Conservation (phyloP, 2,329 filamentous ascomycete genomes). For the Diaporthe batatas region DNA sequence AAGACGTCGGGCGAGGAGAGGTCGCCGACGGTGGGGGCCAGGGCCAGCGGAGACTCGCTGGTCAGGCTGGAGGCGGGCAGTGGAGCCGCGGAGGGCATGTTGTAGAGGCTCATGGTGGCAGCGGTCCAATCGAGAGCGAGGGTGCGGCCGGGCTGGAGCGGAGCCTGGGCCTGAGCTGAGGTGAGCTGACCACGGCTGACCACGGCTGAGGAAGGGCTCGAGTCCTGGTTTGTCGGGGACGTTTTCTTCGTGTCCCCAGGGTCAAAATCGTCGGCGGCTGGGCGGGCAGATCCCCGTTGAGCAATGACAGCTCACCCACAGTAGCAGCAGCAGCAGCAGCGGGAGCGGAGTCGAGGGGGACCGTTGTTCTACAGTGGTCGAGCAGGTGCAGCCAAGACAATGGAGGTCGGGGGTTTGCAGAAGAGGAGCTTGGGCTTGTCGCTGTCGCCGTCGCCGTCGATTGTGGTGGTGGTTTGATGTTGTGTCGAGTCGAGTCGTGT, state of each 20-base stretch:
- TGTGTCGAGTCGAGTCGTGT: too few relatives aligned
- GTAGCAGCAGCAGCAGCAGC: background rate
- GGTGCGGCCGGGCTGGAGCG: background rate
- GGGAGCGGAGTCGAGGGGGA: background rate
- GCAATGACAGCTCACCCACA: constrained; percentile 31
- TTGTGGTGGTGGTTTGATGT: background rate
- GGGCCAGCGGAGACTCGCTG: constrained; percentile 39
- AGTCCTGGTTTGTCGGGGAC: constrained; percentile 22
- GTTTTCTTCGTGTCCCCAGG: background rate
- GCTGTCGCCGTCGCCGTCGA: background rate
- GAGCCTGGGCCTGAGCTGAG: constrained; percentile 8
- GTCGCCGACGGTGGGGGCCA: constrained; percentile 39
- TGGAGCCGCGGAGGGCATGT: constrained; percentile 23
- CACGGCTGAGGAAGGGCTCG: background rate
- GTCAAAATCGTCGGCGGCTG: constrained; percentile 22
- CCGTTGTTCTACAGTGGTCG: background rate
- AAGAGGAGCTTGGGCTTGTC: constrained; percentile 1
- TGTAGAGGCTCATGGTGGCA: constrained; percentile 38
- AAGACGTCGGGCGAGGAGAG: constrained; percentile 41
- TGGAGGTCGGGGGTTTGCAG: constrained; percentile 1
- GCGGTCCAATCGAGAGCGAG: background rate
- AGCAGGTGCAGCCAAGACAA: constrained; percentile 28
- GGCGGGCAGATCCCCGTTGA: constrained; percentile 26
- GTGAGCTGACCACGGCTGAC: constrained; percentile 8
- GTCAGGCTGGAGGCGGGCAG: constrained; percentile 29